These are phyloP conservation scores for Ustilago sp. DNA, from an alignment of 1,284 basidiomycete genomes.

Conservation along the genomic window DNA sequence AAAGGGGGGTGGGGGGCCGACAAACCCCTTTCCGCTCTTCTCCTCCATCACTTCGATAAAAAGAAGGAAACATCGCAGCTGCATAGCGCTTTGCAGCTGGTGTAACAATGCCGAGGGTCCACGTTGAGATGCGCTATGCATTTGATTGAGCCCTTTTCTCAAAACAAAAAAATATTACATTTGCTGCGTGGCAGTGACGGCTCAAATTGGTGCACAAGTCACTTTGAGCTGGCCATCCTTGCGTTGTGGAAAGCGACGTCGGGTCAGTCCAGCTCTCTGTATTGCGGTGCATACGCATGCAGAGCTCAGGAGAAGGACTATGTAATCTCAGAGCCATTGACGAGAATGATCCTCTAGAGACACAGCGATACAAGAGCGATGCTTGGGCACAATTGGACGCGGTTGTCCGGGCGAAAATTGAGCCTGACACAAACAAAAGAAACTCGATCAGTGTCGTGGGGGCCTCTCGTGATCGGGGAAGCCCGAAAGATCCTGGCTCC, in stretches of 20 bases:
- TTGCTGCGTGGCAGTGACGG: neutral
- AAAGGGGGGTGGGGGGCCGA: neutral
- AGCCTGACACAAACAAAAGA: neutral
- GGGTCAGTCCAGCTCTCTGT: neutral
- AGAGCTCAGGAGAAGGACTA: neutral
- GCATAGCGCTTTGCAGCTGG: neutral
- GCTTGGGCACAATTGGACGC: neutral
- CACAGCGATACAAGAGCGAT: neutral
- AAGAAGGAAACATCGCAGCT: neutral
- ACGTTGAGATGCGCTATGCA: neutral
- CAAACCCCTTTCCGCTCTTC: conserved; percentile 5
- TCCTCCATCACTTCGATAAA: neutral
- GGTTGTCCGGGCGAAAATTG: neutral
- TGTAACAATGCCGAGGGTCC: neutral
- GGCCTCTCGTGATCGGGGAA: neutral
- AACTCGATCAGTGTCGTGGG: no score
- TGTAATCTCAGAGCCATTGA: neutral
- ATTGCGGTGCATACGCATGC: neutral
- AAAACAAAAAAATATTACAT: neutral
- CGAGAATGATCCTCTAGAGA: neutral
- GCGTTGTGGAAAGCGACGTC: neutral
- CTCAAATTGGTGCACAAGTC: neutral
- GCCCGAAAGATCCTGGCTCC: neutral
- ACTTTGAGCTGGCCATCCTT: neutral
- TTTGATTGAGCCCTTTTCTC: neutral